Evolutionary conservation across 495 filamentous ascomycete species (phyloP).

Genomic region (Cercophora newfieldiana): DNA sequence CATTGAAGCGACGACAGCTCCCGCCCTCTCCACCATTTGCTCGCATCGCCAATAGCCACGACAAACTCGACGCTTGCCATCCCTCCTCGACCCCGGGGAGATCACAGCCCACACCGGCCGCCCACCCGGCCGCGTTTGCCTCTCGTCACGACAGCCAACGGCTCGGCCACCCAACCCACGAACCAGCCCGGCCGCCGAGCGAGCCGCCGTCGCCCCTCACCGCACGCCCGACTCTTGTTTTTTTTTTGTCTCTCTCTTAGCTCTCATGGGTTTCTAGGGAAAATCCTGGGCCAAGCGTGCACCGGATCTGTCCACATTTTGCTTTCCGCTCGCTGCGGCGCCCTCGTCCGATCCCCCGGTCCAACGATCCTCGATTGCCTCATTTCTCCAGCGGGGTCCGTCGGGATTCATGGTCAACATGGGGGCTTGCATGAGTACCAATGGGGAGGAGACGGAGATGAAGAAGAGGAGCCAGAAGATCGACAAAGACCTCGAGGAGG

Average conservation of each 20-base stretch:
- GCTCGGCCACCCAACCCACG: not conserved
- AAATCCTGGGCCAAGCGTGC: constrained; percentile 24
- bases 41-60: not conserved
- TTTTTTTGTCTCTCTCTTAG: not conserved
- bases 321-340: not conserved
- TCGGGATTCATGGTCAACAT: constrained; percentile 57
- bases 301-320: constrained; percentile 12
- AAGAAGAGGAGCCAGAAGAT: constrained; percentile 94
- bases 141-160: not conserved
- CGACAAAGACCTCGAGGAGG: constrained; percentile 88
- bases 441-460: constrained; percentile 79
- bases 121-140: not conserved
- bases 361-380: constrained; percentile 13
- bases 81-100: not conserved
- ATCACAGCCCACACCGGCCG: not conserved
- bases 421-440: constrained; percentile 87
- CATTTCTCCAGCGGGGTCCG: constrained; percentile 15
- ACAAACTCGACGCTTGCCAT: not conserved
- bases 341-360: not conserved
- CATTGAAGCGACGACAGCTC: not conserved
- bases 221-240: not conserved
- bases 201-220: not conserved
- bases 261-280: constrained; percentile 29
- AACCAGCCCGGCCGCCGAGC: not conserved
- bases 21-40: not conserved